Percentiles rank a stretch among this genome's conserved stretches.
Evolutionary conservation across 2,329 filamentous ascomycete species (phyloP).

Genomic region (Berkeleyomyces rouxiae): DNA sequence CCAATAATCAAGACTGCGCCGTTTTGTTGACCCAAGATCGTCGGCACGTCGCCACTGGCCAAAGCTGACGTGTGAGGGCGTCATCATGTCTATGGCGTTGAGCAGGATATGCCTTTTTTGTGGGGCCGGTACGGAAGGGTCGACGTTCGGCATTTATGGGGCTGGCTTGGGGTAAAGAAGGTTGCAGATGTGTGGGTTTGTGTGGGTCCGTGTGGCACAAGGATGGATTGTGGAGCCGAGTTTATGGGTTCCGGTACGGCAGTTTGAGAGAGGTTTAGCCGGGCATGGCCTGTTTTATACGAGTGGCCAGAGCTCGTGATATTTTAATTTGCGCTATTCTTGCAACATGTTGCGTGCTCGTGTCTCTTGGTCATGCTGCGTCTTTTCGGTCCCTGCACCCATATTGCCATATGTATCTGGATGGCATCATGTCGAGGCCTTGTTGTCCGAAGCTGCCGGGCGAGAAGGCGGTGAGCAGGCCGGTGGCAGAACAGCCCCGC

Average conservation of each 20-base stretch:
- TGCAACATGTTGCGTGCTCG: conserved; percentile 2
- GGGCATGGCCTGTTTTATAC: not conserved
- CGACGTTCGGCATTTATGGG: not conserved
- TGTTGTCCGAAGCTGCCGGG: not conserved
- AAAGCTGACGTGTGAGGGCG: conserved; percentile 45
- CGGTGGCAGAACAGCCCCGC: not conserved
- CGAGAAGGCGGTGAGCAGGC: not conserved
- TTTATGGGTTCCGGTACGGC: not conserved
- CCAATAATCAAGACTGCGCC: conserved; percentile 42
- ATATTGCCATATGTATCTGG: not conserved
- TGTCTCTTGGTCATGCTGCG: not conserved
- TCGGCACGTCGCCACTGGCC: conserved; percentile 50
- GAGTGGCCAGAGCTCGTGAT: not conserved
- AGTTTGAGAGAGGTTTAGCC: not conserved
- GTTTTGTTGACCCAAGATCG: conserved; percentile 43
- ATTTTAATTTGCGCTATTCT: not conserved
- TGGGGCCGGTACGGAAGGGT: not conserved
- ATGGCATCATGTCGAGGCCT: not conserved
- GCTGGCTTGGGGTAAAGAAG: not conserved
- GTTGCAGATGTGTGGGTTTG: not conserved
- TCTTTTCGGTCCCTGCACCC: not conserved
- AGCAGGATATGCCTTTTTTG: conserved; percentile 29
- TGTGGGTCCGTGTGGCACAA: not conserved
- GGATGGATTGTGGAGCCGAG: not conserved
- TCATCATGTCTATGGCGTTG: conserved; percentile 51